Base-by-base conservation (phyloP, 257 asterid species). In the Ophiorrhiza pumila region DNA sequence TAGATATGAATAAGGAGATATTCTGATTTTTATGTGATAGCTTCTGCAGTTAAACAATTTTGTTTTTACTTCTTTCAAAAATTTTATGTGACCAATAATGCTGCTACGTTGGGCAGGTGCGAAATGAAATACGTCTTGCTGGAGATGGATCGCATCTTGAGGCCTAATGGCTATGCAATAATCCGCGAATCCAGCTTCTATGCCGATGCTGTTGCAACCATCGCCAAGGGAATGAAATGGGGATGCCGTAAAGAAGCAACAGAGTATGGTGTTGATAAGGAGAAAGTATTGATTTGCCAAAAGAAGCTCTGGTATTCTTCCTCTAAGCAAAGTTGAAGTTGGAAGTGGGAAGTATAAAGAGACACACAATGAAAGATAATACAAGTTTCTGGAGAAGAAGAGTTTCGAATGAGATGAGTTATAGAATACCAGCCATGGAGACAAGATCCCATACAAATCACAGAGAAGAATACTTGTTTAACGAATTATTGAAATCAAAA, bases 291-390 rank as follows among this genome's bases (percentile, higher is more conserved):
- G 88, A 77, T 95, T 73, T 95, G 99, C 93, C 99, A 92, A 86
- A 95, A 92, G 92, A 95, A 90, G 60, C 91, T 92, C 46, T 95
- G 99, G 98, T 90, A 95, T 77, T 86, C 95, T 53, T 86, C 94
- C 18, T 47, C 49, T 20, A 90, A 87, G 79, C 76, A 86, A 68
- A 77, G 77, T 69, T 83, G 83, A 78, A 57, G 88, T 69, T 81
- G 84, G 86, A n/a, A n/a, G n/a, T n/a, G 55, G 3, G 42, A 37
- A 63, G 6, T 64, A 52, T n/a, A 39, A 69, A 60, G 35, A 29
- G 25, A 15, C 55, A 31, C 18, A 46, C 25, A 46, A 25, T 7
- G 32, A 59, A 39, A 58, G 17, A 65, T 50, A 15, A 77, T 55
- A 47, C 77, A 35, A 57, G 58, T 70, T n/a, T 64, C 50, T 66